phyloP scores from a whole-genome alignment of 306 rosid species.

The Prunus kanzakura region DNA sequence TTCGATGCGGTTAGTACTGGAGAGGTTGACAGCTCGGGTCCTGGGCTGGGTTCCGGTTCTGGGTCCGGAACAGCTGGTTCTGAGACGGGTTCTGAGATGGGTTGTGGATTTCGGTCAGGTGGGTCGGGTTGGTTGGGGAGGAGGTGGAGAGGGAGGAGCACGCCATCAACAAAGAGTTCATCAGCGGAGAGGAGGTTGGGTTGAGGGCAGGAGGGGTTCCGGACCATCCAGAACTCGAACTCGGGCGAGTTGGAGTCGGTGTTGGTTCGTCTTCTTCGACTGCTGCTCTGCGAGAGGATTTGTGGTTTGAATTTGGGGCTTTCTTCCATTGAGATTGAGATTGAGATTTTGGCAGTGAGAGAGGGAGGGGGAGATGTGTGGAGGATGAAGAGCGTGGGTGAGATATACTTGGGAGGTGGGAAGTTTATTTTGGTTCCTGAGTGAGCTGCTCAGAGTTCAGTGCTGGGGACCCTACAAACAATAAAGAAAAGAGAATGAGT shows the following conservation, averaged over 20 bases:
- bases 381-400: constrained; percentile 6
- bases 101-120: not conserved
- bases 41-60: constrained; percentile 31
- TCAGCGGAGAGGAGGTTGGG: constrained; percentile 85
- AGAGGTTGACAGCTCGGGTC: constrained; percentile 35
- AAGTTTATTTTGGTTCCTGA: constrained; percentile 6
- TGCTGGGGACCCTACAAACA: constrained; percentile 22
- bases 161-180: constrained; percentile 83
- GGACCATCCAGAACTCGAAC: constrained; percentile 95
- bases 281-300: constrained; percentile 23
- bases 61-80: constrained; percentile 3
- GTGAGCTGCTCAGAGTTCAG: constrained; percentile 1
- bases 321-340: constrained; percentile 46
- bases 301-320: constrained; percentile 29
- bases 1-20: constrained; percentile 48
- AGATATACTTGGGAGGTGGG: constrained; percentile 11
- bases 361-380: constrained; percentile 11
- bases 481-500: constrained; percentile 4
- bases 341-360: not conserved
- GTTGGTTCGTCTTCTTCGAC: constrained; percentile 16
- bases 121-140: constrained; percentile 27
- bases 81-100: constrained; percentile 1
- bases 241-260: constrained; percentile 68
- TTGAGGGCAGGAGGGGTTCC: constrained; percentile 78
- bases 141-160: constrained; percentile 73